Percentiles rank a stretch among this genome's conserved stretches.
Conservation (phyloP, 139 green algal genomes). For the Coelastrella sp. region DNA sequence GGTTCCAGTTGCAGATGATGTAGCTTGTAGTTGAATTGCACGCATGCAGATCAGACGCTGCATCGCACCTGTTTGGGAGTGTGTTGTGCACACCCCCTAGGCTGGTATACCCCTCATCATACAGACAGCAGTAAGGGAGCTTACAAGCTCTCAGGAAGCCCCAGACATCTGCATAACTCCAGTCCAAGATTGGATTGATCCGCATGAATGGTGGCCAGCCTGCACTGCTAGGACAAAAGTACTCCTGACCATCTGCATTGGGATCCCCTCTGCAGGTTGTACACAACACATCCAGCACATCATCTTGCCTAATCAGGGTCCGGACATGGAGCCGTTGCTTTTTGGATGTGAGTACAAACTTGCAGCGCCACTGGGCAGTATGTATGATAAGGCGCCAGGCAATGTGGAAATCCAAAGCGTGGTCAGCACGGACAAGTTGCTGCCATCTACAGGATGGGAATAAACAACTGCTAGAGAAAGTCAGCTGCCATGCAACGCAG, state of each 20-base stretch:
- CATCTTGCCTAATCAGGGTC: not conserved
- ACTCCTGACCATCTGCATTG: constrained; percentile 84
- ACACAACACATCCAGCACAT: not conserved
- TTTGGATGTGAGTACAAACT: not conserved
- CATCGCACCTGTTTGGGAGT: constrained; percentile 73
- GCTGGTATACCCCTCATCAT: constrained; percentile 92
- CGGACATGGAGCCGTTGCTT: not conserved
- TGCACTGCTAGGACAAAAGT: constrained; percentile 87
- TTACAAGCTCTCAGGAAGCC: constrained; percentile 74
- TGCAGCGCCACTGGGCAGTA: not conserved
- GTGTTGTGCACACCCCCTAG: constrained; percentile 83
- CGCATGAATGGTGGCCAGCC: constrained; percentile 98
- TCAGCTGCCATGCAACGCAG: not conserved
- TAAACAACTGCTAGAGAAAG: no score
- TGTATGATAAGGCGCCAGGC: not conserved
- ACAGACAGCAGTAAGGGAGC: constrained; percentile 88
- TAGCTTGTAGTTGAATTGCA: no score
- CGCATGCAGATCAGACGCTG: no score
- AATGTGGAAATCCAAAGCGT: no score
- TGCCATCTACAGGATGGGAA: no score
- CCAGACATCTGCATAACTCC: constrained; percentile 96
- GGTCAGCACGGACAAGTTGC: no score
- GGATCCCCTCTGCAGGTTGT: constrained; percentile 77
- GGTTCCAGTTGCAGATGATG: no score
- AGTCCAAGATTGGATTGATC: constrained; percentile 96